Evolutionary conservation across 257 asterid genomes (phyloP).

Genomic region (Craterostigma plantagineum): DNA sequence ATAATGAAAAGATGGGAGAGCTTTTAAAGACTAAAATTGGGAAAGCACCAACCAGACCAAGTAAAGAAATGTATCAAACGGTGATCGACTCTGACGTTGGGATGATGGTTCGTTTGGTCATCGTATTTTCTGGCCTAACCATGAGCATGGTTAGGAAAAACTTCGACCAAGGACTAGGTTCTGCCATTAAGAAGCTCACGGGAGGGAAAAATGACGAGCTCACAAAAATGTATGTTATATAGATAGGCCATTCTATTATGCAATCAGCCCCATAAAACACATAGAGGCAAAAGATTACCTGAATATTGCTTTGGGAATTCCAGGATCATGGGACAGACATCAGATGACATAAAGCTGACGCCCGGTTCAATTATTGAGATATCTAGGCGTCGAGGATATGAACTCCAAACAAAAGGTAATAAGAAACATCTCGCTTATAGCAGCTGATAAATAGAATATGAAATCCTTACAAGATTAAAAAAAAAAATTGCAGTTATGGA

Average conservation of each 20-base stretch:
- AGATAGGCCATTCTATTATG: too few relatives aligned
- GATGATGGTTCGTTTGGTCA: conserved; percentile 41
- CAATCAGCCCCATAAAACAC: too few relatives aligned
- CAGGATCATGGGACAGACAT: conserved; percentile 68
- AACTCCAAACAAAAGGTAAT: conserved; percentile 55
- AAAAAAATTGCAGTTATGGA: conserved; percentile 31
- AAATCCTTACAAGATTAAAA: too few relatives aligned
- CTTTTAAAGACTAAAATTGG: conserved; percentile 24
- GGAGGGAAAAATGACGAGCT: conserved; percentile 55
- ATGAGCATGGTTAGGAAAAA: conserved; percentile 59
- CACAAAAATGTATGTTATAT: conserved; percentile 31
- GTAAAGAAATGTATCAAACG: conserved; percentile 47
- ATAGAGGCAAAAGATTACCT: conserved; percentile 3
- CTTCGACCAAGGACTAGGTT: conserved; percentile 55
- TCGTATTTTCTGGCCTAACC: conserved; percentile 46
- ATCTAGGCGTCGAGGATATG: conserved; percentile 56
- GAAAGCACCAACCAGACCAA: conserved; percentile 47
- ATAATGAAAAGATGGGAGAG: conserved; percentile 35
- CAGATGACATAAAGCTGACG: conserved; percentile 45
- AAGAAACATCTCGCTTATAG: too few relatives aligned
- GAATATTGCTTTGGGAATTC: conserved; percentile 9
- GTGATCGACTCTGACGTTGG: conserved; percentile 48
- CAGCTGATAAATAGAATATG: too few relatives aligned
- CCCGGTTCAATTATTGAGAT: conserved; percentile 64
- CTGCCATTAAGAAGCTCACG: conserved; percentile 60